Evolutionary conservation across 1,284 basidiomycete species (phyloP).

Genomic region (Cerioporus squamosus): DNA sequence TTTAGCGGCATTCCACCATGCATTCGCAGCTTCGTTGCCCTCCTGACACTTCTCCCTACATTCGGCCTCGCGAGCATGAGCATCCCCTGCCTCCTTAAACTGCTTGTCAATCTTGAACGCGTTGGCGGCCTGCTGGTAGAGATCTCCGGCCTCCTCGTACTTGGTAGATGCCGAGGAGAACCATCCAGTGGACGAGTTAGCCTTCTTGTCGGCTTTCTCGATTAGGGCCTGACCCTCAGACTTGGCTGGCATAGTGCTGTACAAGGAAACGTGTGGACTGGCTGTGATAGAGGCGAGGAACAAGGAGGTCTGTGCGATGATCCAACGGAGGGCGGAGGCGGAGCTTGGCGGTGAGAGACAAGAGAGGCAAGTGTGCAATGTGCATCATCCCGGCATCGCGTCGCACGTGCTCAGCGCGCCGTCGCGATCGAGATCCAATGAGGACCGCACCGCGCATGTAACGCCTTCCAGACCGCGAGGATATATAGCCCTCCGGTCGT

Average conservation of each 20-base stretch:
- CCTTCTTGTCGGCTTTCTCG: conserved; percentile 93
- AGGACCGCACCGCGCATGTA: conserved; percentile 2
- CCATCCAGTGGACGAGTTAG: conserved; percentile 82
- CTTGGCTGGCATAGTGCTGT: conserved; percentile 45
- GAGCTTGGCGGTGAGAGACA: conserved; percentile 10
- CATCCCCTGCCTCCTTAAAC: conserved; percentile 90
- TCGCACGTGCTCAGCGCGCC: conserved; percentile 22
- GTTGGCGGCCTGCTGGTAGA: conserved; percentile 95
- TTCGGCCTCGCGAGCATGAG: conserved; percentile 88
- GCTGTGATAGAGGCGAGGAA: neutral
- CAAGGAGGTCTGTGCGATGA: neutral
- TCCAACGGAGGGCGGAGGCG: conserved; percentile 1
- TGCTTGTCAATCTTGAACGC: conserved; percentile 93
- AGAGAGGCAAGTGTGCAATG: neutral
- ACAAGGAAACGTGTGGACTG: neutral
- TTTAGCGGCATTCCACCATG: conserved; percentile 97
- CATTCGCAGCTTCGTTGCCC: conserved; percentile 91
- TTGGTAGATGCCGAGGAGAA: conserved; percentile 82
- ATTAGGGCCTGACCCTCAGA: conserved; percentile 73
- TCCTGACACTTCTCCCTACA: conserved; percentile 89
- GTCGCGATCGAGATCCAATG: conserved; percentile 21
- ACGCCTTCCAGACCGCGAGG: conserved; percentile 10
- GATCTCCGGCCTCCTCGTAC: conserved; percentile 92
- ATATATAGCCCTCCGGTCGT: conserved; percentile 9
- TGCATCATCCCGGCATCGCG: conserved; percentile 15